Evolutionary conservation across 1,139 yeast species (phyloP).

Genomic region (Lodderomyces theae): DNA sequence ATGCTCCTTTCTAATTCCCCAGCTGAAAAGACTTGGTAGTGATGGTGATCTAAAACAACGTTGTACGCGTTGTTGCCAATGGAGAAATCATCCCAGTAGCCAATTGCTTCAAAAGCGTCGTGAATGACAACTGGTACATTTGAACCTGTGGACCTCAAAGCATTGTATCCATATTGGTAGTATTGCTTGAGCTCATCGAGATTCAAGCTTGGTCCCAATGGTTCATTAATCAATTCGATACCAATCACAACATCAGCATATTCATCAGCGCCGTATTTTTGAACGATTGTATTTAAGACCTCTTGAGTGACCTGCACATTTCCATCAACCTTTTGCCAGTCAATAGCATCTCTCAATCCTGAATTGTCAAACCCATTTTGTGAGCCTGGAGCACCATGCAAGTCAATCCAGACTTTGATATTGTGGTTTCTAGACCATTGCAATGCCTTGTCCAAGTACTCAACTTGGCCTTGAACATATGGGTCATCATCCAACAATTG

Average conservation of each 20-base stretch:
- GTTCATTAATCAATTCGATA: constrained; percentile 86
- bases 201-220: constrained; percentile 68
- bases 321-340: constrained; percentile 51
- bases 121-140: constrained; percentile 59
- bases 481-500: constrained; percentile 65
- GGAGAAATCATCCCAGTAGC: constrained; percentile 60
- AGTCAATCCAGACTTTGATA: constrained; percentile 83
- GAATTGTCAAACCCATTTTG: constrained; percentile 97
- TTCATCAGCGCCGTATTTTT: constrained; percentile 64
- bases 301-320: constrained; percentile 53
- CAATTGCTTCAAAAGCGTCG: constrained; percentile 66
- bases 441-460: constrained; percentile 71
- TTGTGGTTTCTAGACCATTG: constrained; percentile 66
- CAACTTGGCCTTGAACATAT: constrained; percentile 80
- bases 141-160: constrained; percentile 47
- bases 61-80: constrained; percentile 47
- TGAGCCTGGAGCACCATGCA: constrained; percentile 97
- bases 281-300: constrained; percentile 44
- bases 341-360: constrained; percentile 67
- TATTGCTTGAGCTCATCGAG: constrained; percentile 57
- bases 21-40: constrained; percentile 79
- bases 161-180: constrained; percentile 53
- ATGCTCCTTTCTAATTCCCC: constrained; percentile 56
- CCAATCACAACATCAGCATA: constrained; percentile 77
- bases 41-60: constrained; percentile 84